A percentile compares a stretch with the other conserved stretches of the same genome.
Conservation (phyloP, 768 basidiomycete species). For the Mycena latifolia region DNA sequence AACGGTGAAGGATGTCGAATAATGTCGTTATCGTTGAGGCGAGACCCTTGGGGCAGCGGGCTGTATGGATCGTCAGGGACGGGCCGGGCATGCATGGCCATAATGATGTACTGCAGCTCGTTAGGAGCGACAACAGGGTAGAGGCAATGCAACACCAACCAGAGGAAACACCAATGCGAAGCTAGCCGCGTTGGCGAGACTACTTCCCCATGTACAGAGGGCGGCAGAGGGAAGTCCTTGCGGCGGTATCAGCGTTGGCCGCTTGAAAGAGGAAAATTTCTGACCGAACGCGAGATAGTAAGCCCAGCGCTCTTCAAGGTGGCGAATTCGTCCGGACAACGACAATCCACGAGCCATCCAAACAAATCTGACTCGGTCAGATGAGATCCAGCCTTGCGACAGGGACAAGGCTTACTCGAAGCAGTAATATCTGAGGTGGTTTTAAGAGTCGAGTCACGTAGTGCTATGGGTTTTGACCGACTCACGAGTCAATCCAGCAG, state of each 20-base stretch:
- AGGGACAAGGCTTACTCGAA: slow-evolving; percentile 73
- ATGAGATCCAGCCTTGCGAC: slow-evolving; percentile 27
- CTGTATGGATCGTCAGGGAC: slow-evolving; percentile 83
- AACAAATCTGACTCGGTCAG: slow-evolving; percentile 65
- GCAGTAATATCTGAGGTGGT: slow-evolving; percentile 78
- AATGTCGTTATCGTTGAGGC: slow-evolving; percentile 45
- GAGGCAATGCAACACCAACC: slow-evolving; percentile 51
- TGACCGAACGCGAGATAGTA: slow-evolving; percentile 89
- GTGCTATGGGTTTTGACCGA: slow-evolving; percentile 39
- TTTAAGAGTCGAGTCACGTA: slow-evolving; percentile 12
- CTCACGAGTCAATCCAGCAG: slow-evolving; percentile 91
- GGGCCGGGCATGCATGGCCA: slow-evolving; percentile 84
- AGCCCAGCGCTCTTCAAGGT: slow-evolving; percentile 90
- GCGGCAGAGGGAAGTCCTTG: slow-evolving; percentile 78
- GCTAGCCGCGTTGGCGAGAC: slow-evolving; percentile 83
- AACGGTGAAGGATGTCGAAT: slow-evolving; percentile 80
- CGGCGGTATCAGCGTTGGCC: slow-evolving; percentile 18
- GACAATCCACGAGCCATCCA: slow-evolving; percentile 84
- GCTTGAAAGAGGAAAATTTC: not conserved
- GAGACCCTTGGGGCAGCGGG: slow-evolving; percentile 51
- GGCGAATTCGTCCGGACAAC: slow-evolving; percentile 73
- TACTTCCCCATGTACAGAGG: slow-evolving; percentile 79
- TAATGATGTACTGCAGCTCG: slow-evolving; percentile 78
- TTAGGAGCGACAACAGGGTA: slow-evolving; percentile 8
- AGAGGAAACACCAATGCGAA: slow-evolving; percentile 88